These are phyloP conservation scores for Camellia japonica DNA, from an alignment of 148 eudicot genomes.

Conservation along the genomic window DNA sequence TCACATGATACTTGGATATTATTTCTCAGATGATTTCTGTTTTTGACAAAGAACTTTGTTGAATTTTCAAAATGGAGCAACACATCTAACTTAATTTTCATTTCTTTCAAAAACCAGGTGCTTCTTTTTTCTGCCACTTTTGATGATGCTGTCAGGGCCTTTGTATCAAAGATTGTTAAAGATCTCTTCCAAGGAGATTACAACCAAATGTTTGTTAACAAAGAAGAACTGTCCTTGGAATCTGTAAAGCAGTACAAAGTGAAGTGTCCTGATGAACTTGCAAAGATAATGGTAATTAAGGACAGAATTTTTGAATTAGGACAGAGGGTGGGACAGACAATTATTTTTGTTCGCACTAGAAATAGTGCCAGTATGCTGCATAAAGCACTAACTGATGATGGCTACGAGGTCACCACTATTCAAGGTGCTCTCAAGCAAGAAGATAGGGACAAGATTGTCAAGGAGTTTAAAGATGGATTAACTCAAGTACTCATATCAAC, in stretches of 20 bases:
- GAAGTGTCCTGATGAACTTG: conserved; percentile 68
- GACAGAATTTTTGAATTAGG: conserved; percentile 81
- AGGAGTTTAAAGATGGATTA: conserved; percentile 86
- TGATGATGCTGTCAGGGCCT: not conserved
- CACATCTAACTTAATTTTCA: not conserved
- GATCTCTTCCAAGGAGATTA: conserved; percentile 44
- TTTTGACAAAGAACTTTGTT: not conserved
- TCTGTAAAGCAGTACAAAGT: conserved; percentile 89
- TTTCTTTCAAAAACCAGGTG: conserved; percentile 44
- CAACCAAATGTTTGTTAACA: conserved; percentile 81
- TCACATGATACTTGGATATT: too few species aligned
- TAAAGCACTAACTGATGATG: conserved; percentile 60
- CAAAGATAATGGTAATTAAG: conserved; percentile 63
- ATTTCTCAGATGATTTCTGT: not conserved
- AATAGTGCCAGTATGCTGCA: conserved; percentile 66
- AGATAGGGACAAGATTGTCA: conserved; percentile 82
- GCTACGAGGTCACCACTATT: conserved; percentile 89
- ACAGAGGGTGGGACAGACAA: conserved; percentile 81
- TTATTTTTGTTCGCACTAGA: conserved; percentile 76
- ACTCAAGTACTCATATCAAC: conserved; percentile 93
- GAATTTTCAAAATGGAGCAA: not conserved
- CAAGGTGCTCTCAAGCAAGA: conserved; percentile 80
- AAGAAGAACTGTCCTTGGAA: conserved; percentile 79
- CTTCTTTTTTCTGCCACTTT: conserved; percentile 5
- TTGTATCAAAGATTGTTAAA: conserved; percentile 35